Conservation (phyloP, 1,284 basidiomycete species). For the Melanopsichium pennsylvanicum region DNA sequence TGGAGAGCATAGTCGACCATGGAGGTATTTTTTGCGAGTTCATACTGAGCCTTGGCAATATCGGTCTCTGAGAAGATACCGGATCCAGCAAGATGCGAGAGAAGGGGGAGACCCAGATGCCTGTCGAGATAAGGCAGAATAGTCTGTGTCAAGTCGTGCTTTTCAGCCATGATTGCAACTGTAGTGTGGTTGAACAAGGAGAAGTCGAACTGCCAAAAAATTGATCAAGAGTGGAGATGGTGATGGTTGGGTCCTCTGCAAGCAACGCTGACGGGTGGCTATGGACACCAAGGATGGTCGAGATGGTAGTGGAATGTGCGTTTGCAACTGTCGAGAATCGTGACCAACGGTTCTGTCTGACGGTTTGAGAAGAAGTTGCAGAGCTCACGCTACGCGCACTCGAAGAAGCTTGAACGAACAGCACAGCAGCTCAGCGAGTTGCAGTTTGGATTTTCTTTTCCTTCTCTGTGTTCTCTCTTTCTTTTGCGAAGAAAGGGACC, state of each 20-base stretch:
- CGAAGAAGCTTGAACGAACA: slow-evolving; percentile 1
- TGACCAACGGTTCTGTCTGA: not conserved
- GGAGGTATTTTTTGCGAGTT: slow-evolving; percentile 84
- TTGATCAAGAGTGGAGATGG: not conserved
- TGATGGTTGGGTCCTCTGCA: slow-evolving; percentile 13
- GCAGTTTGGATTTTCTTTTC: slow-evolving; percentile 16
- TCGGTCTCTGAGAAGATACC: slow-evolving; percentile 77
- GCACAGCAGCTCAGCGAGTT: too few species aligned
- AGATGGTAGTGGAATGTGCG: slow-evolving; percentile 26
- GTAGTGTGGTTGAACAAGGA: slow-evolving; percentile 4
- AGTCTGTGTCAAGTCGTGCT: slow-evolving; percentile 75
- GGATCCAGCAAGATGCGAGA: slow-evolving; percentile 79
- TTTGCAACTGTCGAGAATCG: slow-evolving; percentile 1
- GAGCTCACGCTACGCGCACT: not conserved
- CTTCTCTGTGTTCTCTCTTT: slow-evolving; percentile 1
- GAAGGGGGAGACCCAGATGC: slow-evolving; percentile 89
- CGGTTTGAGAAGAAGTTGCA: slow-evolving; percentile 9
- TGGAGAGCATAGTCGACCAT: slow-evolving; percentile 70
- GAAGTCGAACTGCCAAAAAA: slow-evolving; percentile 1
- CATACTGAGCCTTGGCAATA: slow-evolving; percentile 87
- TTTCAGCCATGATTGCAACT: slow-evolving; percentile 54
- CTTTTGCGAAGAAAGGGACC: slow-evolving; percentile 32
- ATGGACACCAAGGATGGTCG: slow-evolving; percentile 31
- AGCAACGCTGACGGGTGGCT: slow-evolving; percentile 36
- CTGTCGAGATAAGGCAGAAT: slow-evolving; percentile 85